Conservation (phyloP, 2,329 filamentous ascomycete genomes). For the Ilyonectria robusta region DNA sequence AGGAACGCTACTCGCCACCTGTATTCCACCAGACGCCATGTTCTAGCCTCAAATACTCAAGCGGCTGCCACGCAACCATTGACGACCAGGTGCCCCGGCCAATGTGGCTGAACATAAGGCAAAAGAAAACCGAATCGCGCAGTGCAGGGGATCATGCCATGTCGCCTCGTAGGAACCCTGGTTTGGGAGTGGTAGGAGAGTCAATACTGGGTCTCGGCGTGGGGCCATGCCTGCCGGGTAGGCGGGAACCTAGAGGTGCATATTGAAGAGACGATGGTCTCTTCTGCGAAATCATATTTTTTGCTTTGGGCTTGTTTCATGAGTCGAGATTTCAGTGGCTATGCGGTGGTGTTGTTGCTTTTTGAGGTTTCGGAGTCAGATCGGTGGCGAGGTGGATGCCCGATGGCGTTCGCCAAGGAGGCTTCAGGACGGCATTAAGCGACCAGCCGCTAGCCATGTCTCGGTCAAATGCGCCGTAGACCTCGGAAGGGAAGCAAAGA, state of each 20-base stretch:
- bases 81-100: neutral
- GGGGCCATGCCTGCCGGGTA: neutral
- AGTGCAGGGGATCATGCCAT: neutral
- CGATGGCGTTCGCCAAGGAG: conserved; percentile 3
- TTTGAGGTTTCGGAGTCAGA: conserved; percentile 13
- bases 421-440: neutral
- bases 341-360: conserved; percentile 8
- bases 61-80: conserved; percentile 4
- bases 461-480: neutral
- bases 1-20: neutral
- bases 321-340: neutral
- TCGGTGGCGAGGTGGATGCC: neutral
- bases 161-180: neutral
- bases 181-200: neutral
- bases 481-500: neutral
- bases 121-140: neutral
- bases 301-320: neutral
- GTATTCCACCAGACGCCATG: conserved; percentile 7
- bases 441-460: neutral
- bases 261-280: neutral
- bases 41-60: conserved; percentile 8
- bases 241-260: neutral
- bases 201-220: neutral
- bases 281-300: neutral
- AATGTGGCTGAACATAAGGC: neutral